phyloP scores from a whole-genome alignment of 257 asterid species.

The Capsicum rhomboideum region DNA sequence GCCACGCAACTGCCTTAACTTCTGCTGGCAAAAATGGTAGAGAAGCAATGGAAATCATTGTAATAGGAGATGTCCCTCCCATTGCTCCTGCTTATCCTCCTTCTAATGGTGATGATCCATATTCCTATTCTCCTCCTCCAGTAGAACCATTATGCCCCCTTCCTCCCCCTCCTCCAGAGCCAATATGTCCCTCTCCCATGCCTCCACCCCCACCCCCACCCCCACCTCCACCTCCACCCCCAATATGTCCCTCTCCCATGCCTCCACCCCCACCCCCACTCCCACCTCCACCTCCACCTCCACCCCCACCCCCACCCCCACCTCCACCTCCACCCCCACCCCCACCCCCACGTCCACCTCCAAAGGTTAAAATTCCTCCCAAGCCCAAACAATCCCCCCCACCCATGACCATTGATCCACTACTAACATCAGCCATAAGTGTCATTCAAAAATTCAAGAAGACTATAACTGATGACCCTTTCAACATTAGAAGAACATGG shows the following conservation, averaged over 20 bases:
- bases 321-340: neutral
- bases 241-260: no score
- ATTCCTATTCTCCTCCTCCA: neutral
- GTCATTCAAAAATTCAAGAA: conserved; percentile 22
- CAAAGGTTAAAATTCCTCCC: neutral
- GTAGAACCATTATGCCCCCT: neutral
- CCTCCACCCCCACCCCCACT: neutral
- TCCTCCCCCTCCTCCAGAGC: neutral
- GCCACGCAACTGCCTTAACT: conserved; percentile 4
- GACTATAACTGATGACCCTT: conserved; percentile 19
- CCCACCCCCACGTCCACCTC: neutral
- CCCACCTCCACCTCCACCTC: neutral
- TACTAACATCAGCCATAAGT: neutral
- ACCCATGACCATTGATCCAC: neutral
- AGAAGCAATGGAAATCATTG: conserved; percentile 11
- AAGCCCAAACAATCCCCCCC: neutral
- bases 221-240: neutral
- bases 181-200: neutral
- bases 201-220: neutral
- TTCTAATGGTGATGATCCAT: neutral
- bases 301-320: neutral
- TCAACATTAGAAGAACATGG: conserved; percentile 25
- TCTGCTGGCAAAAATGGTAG: neutral
- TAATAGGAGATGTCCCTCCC: conserved; percentile 13
- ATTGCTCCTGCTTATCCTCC: conserved; percentile 5